Evolutionary conservation across 495 filamentous ascomycete genomes (phyloP).

Genomic region (Penicillium parvum): DNA sequence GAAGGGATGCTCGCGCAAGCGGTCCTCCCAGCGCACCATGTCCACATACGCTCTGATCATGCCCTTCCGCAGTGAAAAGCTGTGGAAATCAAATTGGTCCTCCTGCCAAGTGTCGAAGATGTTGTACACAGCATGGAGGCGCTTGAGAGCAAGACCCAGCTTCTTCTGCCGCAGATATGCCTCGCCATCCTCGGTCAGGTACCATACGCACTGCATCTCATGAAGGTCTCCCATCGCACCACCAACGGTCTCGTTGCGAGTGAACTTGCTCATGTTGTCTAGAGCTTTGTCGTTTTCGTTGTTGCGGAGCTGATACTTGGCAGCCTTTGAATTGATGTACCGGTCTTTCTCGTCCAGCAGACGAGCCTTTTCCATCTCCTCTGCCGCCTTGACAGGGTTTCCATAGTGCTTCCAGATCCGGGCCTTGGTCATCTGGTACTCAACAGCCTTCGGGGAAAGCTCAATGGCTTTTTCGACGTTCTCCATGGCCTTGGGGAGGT

Average conservation of each 20-base stretch:
- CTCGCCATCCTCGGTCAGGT: slow-evolving; percentile 89
- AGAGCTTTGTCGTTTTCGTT: slow-evolving; percentile 81
- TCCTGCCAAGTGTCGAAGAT: slow-evolving; percentile 98
- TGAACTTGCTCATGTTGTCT: slow-evolving; percentile 91
- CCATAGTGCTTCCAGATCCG: slow-evolving; percentile 93
- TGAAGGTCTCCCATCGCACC: slow-evolving; percentile 86
- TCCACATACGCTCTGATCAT: slow-evolving; percentile 93
- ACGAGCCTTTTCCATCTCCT: slow-evolving; percentile 84
- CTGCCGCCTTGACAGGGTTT: slow-evolving; percentile 71
- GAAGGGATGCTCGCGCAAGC: slow-evolving; percentile 85
- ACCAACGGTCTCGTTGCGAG: slow-evolving; percentile 79
- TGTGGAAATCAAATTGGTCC: slow-evolving; percentile 98
- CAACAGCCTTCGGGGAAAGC: slow-evolving; percentile 70
- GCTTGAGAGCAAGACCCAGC: slow-evolving; percentile 81
- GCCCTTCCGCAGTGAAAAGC: slow-evolving; percentile 90
- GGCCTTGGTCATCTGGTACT: slow-evolving; percentile 93
- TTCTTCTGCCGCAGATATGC: slow-evolving; percentile 80
- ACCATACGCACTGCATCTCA: slow-evolving; percentile 99
- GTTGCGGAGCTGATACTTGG: slow-evolving; percentile 95
- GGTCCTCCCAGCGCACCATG: slow-evolving; percentile 95
- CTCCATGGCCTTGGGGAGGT: slow-evolving; percentile 74
- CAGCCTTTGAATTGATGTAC: slow-evolving; percentile 96
- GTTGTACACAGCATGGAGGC: slow-evolving; percentile 78
- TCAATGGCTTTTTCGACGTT: slow-evolving; percentile 79
- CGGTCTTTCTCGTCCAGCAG: slow-evolving; percentile 82